phyloP scores from a whole-genome alignment of 2,329 filamentous ascomycete genomes.

The Hirsutella thompsonii region DNA sequence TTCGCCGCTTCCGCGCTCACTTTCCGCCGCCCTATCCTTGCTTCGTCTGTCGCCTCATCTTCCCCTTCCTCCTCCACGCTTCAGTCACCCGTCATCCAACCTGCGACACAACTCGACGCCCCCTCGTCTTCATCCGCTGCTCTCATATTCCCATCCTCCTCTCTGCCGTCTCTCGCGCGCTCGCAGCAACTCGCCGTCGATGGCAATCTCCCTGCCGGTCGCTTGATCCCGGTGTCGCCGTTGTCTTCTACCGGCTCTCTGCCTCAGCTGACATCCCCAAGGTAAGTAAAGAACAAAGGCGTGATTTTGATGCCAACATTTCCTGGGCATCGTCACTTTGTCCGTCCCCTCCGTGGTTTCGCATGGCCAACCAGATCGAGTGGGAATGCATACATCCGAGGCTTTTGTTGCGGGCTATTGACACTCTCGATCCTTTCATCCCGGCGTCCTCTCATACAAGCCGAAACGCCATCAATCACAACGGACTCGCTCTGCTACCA shows the following conservation, averaged over 20 bases:
- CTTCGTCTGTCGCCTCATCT: too few relatives aligned
- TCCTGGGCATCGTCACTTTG: background rate
- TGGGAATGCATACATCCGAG: too few relatives aligned
- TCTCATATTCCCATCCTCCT: background rate
- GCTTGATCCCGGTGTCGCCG: constrained; percentile 11
- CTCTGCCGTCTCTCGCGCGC: constrained; percentile 1
- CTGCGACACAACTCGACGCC: background rate
- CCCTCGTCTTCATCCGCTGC: background rate
- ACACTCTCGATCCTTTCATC: background rate
- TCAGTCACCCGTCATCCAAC: background rate
- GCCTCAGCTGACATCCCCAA: constrained; percentile 11
- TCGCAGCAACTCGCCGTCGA: constrained; percentile 14
- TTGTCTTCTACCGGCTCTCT: constrained; percentile 9
- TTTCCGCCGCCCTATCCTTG: too few relatives aligned
- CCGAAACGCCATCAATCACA: too few relatives aligned
- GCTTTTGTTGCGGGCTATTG: background rate
- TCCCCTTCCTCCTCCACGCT: too few relatives aligned
- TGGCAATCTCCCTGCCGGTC: constrained; percentile 35
- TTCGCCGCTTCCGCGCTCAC: too few relatives aligned
- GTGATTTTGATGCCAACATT: background rate
- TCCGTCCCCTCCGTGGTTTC: background rate
- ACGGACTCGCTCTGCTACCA: background rate
- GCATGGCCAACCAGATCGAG: background rate
- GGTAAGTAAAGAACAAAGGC: constrained; percentile 9
- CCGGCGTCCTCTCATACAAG: background rate